Evolutionary conservation across 1,284 basidiomycete genomes (phyloP), one percentile per base, ranked within the genome.

Genomic region (Ustilago bromivora): DNA sequence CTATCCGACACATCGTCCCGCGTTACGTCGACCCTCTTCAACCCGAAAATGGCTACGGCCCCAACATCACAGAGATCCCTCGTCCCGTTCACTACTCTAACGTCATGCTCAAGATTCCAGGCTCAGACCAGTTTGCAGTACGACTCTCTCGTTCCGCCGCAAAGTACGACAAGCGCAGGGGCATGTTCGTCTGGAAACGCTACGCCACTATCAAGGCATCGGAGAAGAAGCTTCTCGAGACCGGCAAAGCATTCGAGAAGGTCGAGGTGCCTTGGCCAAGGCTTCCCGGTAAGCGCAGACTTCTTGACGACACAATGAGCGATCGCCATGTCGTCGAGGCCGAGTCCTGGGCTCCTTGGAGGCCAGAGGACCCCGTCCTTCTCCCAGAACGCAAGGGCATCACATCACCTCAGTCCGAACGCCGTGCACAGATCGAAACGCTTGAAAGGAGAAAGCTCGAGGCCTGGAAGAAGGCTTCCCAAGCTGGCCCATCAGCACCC

Each of bases 21-120:
- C 77, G 83, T 34, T 61, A 68, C 15, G 66, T 83, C 17, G 84
- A 85, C 54, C 80, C 82, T 8, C 56, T 66, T 12, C 62, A 65
- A 6, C 71, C 73, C 3, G 79, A 81, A 12, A 84, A 83, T 69
- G 83, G 83, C 12, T 81, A 76, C 56, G 79, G 77, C 12, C 75
- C 72, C 53, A 85, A 84, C 47, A 69, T 78, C 12, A 77, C 76
- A 34, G 66, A 76, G 31, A 67, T 85, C 34, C 78, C 81, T 4
- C 76, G 82, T 34, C 81, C 84, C 35, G 74, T 86, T 7, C 84
- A 85, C 73, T 86, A 86, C 70, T 83, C 81, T n/a, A 84, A 85
- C 54, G 69, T 85, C 55, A 76, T 78, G 79, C 82, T 85, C 71
- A 84, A 83, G 61, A 72, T 85, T n/a, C 83, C 83, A 5, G 77